Conservation (phyloP, 305 asterid genomes). For the Fraxinus velutina region DNA sequence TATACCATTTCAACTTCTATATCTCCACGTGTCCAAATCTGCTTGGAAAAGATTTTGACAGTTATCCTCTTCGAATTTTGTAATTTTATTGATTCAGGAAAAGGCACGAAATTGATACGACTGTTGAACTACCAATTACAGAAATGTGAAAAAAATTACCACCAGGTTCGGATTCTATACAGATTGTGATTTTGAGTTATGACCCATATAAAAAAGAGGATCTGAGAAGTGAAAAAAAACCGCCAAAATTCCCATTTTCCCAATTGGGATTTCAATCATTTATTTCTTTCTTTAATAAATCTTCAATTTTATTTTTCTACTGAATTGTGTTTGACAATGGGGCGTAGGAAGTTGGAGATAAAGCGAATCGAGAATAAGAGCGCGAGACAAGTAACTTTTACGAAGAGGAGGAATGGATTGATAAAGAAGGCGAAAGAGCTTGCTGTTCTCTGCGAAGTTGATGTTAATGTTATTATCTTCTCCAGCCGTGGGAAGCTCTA, state of each 20-base stretch:
- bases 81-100: background rate
- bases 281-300: background rate
- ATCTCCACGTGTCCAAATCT: background rate
- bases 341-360: conserved; percentile 13
- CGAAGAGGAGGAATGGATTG: conserved; percentile 8
- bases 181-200: background rate
- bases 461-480: background rate
- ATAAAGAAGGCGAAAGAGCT: conserved; percentile 16
- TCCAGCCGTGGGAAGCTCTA: conserved; percentile 14
- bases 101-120: background rate
- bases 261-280: background rate
- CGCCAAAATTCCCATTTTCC: background rate
- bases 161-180: background rate
- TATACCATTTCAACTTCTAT: background rate
- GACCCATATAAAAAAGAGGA: background rate
- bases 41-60: background rate
- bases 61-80: background rate
- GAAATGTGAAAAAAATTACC: background rate
- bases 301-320: background rate
- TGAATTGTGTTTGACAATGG: background rate
- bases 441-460: conserved; percentile 8
- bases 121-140: background rate
- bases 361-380: conserved; percentile 12
- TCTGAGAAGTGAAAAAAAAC: background rate
- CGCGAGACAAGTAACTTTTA: conserved; percentile 7